phyloP scores from a whole-genome alignment of 176 grass and related monocot species.

The Cenchrus fungigraminus region DNA sequence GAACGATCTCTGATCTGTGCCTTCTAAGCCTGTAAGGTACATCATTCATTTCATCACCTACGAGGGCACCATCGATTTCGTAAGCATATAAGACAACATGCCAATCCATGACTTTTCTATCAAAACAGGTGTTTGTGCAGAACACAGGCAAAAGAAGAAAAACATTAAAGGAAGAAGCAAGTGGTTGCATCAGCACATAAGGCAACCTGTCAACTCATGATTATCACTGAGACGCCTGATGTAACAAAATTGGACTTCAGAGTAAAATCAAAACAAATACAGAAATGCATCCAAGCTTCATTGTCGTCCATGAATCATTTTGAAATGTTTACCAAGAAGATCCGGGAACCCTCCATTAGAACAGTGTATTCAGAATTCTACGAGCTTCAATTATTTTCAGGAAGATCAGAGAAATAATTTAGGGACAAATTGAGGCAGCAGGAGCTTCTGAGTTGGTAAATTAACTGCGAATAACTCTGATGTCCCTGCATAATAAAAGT shows the following conservation, averaged over 20 bases:
- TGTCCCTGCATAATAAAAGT: not conserved
- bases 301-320: not conserved
- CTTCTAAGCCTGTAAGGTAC: conserved; percentile 53
- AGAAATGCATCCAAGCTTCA: not conserved
- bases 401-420: not conserved
- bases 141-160: not conserved
- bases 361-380: not conserved
- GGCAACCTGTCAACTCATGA: not conserved
- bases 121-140: conserved; percentile 22
- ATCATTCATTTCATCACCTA: conserved; percentile 49
- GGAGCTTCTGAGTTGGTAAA: not conserved
- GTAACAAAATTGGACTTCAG: conserved; percentile 16
- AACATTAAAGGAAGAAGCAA: not conserved
- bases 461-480: not conserved
- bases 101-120: conserved; percentile 2
- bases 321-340: conserved; percentile 24
- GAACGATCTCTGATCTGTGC: conserved; percentile 64
- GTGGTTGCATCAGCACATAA: conserved; percentile 5
- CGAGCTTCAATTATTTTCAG: conserved; percentile 9
- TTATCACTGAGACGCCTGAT: not conserved
- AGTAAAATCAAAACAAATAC: conserved; percentile 7
- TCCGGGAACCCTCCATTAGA: not conserved
- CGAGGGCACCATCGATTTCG: not conserved
- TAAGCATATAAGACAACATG: conserved; percentile 8
- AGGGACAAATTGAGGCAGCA: not conserved